Evolutionary conservation across 2,329 filamentous ascomycete species (phyloP).

Genomic region (Penicillium sp.): DNA sequence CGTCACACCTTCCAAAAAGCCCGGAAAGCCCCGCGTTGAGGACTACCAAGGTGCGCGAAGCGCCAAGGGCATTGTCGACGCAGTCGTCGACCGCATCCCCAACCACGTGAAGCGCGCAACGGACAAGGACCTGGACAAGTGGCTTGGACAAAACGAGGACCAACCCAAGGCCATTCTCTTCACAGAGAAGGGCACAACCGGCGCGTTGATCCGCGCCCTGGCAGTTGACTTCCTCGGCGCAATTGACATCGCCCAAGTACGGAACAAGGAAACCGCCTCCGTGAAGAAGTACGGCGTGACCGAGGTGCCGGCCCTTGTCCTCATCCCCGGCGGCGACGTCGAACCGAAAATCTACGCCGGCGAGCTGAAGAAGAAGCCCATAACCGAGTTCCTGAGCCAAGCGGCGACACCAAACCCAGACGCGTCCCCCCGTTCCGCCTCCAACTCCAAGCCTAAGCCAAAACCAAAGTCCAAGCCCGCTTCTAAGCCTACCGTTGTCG

Average conservation of each 20-base stretch:
- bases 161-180: slow-evolving; percentile 86
- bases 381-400: slow-evolving; percentile 80
- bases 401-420: slow-evolving; percentile 77
- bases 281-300: slow-evolving; percentile 73
- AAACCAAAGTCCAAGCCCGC: slow-evolving; percentile 48
- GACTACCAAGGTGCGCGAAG: slow-evolving; percentile 84
- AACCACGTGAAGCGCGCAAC: slow-evolving; percentile 83
- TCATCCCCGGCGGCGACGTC: slow-evolving; percentile 70
- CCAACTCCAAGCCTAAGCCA: slow-evolving; percentile 39
- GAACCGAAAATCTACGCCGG: slow-evolving; percentile 74
- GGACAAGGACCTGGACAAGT: slow-evolving; percentile 75
- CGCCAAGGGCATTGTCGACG: slow-evolving; percentile 84
- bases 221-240: slow-evolving; percentile 87
- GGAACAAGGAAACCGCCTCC: slow-evolving; percentile 72
- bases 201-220: slow-evolving; percentile 75
- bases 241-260: slow-evolving; percentile 77
- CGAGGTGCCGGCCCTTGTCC: slow-evolving; percentile 76
- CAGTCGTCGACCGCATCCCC: slow-evolving; percentile 81
- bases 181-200: slow-evolving; percentile 87
- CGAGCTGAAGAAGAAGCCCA: slow-evolving; percentile 77
- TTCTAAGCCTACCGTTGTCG: slow-evolving; percentile 51
- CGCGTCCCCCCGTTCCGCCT: slow-evolving; percentile 43
- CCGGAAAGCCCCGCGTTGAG: slow-evolving; percentile 76
- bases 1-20: slow-evolving; percentile 78
- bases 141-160: slow-evolving; percentile 66